A percentile compares a stretch with the other conserved stretches of the same genome.
These are phyloP conservation scores for Golubevia pallescens DNA, from an alignment of 1,284 basidiomycete species.

Conservation along the genomic window DNA sequence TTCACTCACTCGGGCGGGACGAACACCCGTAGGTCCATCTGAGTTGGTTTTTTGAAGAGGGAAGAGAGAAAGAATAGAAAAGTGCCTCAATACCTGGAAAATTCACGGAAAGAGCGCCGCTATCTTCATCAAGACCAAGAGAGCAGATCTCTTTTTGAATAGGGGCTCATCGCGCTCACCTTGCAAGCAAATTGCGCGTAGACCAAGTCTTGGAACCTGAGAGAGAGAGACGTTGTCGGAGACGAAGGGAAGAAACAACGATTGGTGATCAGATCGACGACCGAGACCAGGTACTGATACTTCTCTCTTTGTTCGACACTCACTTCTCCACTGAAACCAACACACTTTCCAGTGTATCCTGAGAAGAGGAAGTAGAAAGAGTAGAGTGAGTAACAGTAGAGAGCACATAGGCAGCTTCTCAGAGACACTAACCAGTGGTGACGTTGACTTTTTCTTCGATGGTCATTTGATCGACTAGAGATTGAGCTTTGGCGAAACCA, in stretches of 20 bases:
- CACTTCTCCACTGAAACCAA: neutral
- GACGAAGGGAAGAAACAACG: neutral
- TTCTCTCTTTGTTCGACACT: neutral
- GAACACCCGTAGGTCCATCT: slow-evolving; percentile 49
- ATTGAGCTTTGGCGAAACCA: neutral
- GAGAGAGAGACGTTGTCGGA: neutral
- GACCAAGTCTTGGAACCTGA: slow-evolving; percentile 29
- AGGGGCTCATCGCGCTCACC: no score
- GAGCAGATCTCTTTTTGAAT: no score
- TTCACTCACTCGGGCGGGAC: slow-evolving; percentile 40
- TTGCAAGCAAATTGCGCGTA: slow-evolving; percentile 45
- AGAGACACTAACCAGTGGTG: neutral
- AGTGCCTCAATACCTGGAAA: no score
- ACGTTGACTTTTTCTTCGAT: slow-evolving; percentile 4
- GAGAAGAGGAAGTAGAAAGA: neutral
- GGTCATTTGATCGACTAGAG: neutral
- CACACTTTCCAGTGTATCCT: neutral
- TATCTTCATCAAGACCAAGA: slow-evolving; percentile 52
- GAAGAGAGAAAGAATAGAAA: no score
- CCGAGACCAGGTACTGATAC: no score
- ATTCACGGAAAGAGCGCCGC: no score
- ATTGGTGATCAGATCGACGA: neutral
- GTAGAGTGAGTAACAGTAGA: neutral
- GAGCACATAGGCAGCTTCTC: neutral
- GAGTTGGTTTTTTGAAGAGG: no score